A percentile compares a stretch with the other conserved stretches of the same genome.
phyloP scores from a whole-genome alignment of 345 rosid species.

The Eucalyptus erythrocorys region DNA sequence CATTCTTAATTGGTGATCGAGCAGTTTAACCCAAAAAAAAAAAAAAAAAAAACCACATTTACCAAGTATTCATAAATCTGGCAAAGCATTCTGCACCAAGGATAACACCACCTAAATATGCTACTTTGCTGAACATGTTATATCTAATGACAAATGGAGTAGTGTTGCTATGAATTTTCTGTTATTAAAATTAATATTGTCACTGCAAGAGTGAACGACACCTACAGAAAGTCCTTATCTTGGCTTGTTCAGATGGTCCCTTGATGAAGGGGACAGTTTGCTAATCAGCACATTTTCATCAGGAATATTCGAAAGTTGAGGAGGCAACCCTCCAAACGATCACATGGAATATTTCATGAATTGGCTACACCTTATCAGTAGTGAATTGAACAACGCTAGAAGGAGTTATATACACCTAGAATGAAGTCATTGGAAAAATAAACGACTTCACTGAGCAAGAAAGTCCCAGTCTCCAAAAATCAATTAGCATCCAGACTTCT shows the following conservation, averaged over 20 bases:
- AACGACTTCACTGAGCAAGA: neutral
- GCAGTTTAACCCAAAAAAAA: neutral
- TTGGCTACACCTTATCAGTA: neutral
- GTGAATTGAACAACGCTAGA: neutral
- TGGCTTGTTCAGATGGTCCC: neutral
- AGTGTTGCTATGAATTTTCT: neutral
- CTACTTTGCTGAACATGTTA: neutral
- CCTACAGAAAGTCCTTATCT: neutral
- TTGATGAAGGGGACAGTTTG: neutral
- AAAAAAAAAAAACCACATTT: neutral
- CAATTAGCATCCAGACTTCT: neutral
- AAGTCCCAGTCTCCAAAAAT: neutral
- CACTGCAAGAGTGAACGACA: neutral
- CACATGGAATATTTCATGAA: neutral
- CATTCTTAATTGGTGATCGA: neutral
- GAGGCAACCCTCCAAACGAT: neutral
- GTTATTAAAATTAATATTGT: neutral
- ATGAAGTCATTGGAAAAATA: neutral
- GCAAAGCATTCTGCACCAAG: neutral
- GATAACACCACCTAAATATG: neutral
- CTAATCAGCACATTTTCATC: neutral
- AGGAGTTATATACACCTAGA: neutral
- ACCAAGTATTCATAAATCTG: neutral
- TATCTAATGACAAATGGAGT: neutral
- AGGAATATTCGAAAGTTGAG: neutral